phyloP scores from a whole-genome alignment of 768 basidiomycete genomes.

The Mrakia gelida region DNA sequence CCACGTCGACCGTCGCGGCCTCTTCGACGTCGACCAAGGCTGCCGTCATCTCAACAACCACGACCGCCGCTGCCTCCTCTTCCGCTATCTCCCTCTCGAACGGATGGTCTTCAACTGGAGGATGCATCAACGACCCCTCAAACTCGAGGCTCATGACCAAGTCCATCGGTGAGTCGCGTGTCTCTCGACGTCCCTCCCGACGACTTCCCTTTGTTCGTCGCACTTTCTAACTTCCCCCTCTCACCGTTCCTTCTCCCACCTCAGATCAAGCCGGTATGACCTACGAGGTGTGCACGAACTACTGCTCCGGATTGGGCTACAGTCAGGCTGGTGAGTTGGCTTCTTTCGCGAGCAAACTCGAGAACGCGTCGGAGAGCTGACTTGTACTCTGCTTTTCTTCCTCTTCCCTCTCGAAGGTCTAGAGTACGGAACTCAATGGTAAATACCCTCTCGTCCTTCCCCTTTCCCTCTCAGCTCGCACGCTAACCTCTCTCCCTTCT shows the following conservation, averaged over 20 bases:
- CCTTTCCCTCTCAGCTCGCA: too few relatives aligned
- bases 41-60: background rate
- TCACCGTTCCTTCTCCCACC: background rate
- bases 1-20: background rate
- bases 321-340: constrained; percentile 3
- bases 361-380: background rate
- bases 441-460: background rate
- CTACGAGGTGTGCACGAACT: constrained; percentile 18
- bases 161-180: too few relatives aligned
- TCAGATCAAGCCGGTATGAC: constrained; percentile 6
- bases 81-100: background rate
- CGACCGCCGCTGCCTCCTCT: background rate
- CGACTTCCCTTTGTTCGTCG: too few relatives aligned
- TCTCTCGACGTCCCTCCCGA: too few relatives aligned
- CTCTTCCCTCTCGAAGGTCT: too few relatives aligned
- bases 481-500: background rate
- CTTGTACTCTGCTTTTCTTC: background rate
- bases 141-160: background rate
- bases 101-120: background rate
- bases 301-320: constrained; percentile 5
- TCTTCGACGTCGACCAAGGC: background rate
- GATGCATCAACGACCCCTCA: background rate
- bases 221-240: background rate
- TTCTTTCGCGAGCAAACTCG: background rate
- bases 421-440: background rate